Base-by-base conservation (phyloP, 2,329 filamentous ascomycete species). In the Arthrobotrys conoides region DNA sequence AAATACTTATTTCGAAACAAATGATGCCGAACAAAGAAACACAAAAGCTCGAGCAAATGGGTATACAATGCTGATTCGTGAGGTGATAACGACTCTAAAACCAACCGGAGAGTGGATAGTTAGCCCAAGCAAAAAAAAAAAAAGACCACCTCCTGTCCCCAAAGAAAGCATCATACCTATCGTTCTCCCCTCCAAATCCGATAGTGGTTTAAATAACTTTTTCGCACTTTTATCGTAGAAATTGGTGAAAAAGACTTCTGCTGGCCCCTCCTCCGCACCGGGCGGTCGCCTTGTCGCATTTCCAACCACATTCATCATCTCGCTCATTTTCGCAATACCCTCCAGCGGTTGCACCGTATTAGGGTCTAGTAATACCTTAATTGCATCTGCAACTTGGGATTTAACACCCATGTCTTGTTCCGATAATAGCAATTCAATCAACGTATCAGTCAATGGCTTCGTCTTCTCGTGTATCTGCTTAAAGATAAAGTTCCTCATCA, bases 371-470 rank as follows among this genome's bases (percentile, higher is more conserved):
- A 99, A 87, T 22, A 98, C 92, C 85, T 97, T 97, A 83, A 99
- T 91, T 6, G 95, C 93, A 85, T 99, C 96, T 2, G 94, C 94
- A 82, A 98, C 91, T 84, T 98, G 96, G 30, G 93, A 94, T 85
- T 97, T 97, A 80, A 98, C 94, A 0, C 96, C 96, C 16, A 98
- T 87, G 83, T 99, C 96, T 18, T 93, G 91, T 85, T 99, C 96
- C 1, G 96, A 91, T 57, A 98, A 88, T 0, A 99, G 88, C 49
- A 99, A 87, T 82, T 97, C 95, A 75, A 98, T 97, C 48, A 99
- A 86, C 0, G 93, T 96, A 83, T 98, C 96, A 0, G 94, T 97
- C 68, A 99, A 85, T 3, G 93, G 93, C 1, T 91, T 90, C 81
- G 93, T 90, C 83, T 94, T 94, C 80, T 97, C 94, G 80, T 92